Base-by-base conservation (phyloP, 805 yeast species). In the Pichia gijzeniarum region DNA sequence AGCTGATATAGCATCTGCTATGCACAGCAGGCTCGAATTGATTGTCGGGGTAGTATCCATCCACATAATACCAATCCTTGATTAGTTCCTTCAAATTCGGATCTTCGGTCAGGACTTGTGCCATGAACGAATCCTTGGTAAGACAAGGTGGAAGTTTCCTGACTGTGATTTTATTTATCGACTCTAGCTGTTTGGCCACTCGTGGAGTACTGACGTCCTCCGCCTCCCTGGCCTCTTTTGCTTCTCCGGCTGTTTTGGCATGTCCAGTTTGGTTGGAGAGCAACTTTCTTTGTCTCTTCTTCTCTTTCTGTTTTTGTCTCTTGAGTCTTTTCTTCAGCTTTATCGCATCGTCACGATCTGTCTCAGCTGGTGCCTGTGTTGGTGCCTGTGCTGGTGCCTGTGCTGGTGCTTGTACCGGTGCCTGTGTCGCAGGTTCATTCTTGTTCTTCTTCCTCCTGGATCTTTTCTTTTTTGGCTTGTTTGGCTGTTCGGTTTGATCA, bases 61-160 rank as follows among this genome's bases (percentile, higher is more conserved):
- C 47, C 2, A 70, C 67, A 55, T 70, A 75, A 52, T 73, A 72
- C 27, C 49, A 51, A 1, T 40, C 41, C 6, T 46, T 17, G 22
- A 52, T 38, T 4, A 31, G 30, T 5, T 30, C 33, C 13, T 22
- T 32, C 8, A 44, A 39, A 4, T 33, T 46, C 2, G 50, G 48
- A 13, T 40, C 10, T 32, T 12, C 13, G 31, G 28, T 16, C 7
- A 20, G 20, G 12, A 48, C 18, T 22, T 44, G 27, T 17, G 27
- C 19, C 7, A 45, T 25, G 37, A 72, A 70, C 6, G 55, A 58
- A 1, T 50, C 54, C 19, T 62, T 58, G 1, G 48, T 38, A 16
- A 71, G 51, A 17, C 53, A 49, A 2, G 79, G 76, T 2, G 80
- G 80, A 12, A 76, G 56, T 7, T 68, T 54, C 43, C 80, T 63